These are phyloP conservation scores for Pontederia paniculata DNA, from an alignment of 176 grass and related monocot species.

Conservation along the genomic window DNA sequence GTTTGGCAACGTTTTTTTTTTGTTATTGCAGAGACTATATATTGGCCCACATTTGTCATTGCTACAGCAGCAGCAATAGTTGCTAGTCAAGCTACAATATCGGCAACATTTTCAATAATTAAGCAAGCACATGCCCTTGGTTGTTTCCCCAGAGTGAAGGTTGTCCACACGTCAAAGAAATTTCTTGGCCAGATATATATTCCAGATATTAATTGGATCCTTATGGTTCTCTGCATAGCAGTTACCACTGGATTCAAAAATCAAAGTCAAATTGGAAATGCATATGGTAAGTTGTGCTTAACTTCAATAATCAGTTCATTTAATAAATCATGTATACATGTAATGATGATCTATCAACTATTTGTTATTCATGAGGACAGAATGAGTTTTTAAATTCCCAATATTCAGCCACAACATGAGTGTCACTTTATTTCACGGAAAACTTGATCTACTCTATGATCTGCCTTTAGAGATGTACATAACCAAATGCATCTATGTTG, in stretches of 20 bases:
- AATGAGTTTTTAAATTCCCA: too few relatives aligned
- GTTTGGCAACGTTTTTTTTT: constrained; percentile 18
- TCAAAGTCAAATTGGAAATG: constrained; percentile 91
- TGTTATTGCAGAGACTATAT: constrained; percentile 62
- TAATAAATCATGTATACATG: too few relatives aligned
- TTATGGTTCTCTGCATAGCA: constrained; percentile 79
- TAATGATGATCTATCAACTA: too few relatives aligned
- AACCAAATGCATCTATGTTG: too few relatives aligned
- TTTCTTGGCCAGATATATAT: constrained; percentile 99
- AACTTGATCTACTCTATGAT: too few relatives aligned
- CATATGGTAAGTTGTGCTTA: constrained; percentile 52
- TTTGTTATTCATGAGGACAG: too few relatives aligned
- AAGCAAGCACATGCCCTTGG: constrained; percentile 89
- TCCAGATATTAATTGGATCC: constrained; percentile 96
- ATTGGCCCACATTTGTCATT: constrained; percentile 86
- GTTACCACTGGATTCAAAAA: constrained; percentile 98
- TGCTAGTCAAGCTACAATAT: constrained; percentile 97
- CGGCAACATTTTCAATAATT: constrained; percentile 94
- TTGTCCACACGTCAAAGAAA: constrained; percentile 95
- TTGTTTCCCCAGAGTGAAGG: constrained; percentile 87
- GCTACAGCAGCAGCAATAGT: constrained; percentile 85
- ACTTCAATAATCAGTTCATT: not conserved
- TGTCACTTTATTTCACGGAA: too few relatives aligned
- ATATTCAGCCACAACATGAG: too few relatives aligned
- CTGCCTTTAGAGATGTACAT: too few relatives aligned